Conservation (phyloP, 2,329 filamentous ascomycete genomes). For the Colletotrichum salicis region DNA sequence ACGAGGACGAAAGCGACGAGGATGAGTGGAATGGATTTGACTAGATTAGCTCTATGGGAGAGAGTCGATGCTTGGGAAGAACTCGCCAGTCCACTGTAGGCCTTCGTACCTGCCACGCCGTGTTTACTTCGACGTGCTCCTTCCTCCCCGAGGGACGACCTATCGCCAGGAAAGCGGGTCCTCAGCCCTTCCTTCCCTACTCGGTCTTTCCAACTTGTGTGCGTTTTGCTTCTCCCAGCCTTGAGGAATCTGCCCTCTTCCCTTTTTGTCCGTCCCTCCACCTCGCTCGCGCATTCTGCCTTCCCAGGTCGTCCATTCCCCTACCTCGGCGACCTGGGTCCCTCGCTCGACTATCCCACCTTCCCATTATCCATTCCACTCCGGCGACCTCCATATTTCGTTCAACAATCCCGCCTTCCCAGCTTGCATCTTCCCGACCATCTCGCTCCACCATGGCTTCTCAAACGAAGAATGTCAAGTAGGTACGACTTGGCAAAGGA, state of each 20-base stretch:
- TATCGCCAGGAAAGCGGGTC: background rate
- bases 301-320: too few species aligned
- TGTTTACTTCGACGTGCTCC: background rate
- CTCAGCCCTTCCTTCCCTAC: too few species aligned
- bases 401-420: too few species aligned
- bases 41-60: conserved; percentile 11
- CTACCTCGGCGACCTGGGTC: too few species aligned
- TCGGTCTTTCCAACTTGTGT: background rate
- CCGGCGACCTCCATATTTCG: too few species aligned
- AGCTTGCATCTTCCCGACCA: too few species aligned
- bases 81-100: background rate
- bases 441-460: too few species aligned
- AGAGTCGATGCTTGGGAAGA: background rate
- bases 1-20: conserved; percentile 41
- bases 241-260: background rate
- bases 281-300: too few species aligned
- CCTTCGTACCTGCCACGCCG: background rate
- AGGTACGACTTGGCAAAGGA: too few species aligned
- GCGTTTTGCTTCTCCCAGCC: background rate
- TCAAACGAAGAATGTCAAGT: too few species aligned
- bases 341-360: too few species aligned
- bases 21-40: conserved; percentile 43
- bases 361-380: background rate
- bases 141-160: background rate
- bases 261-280: background rate